A percentile compares a stretch with the other conserved stretches of the same genome.
These are phyloP conservation scores for Ruellia speciosa DNA, from an alignment of 305 asterid genomes.

Conservation along the genomic window DNA sequence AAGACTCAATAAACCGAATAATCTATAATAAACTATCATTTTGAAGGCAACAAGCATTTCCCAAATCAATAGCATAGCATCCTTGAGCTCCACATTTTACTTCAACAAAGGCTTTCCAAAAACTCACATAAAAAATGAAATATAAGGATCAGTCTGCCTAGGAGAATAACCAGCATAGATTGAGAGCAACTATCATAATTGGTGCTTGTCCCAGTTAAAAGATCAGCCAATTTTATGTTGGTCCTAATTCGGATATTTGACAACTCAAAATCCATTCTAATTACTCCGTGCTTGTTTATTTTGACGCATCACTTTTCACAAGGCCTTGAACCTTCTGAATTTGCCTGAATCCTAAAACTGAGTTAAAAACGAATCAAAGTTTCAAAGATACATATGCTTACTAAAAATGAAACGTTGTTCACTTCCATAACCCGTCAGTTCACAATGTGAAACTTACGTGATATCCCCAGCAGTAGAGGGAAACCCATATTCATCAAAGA, in stretches of 20 bases:
- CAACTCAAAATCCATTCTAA: too few relatives aligned
- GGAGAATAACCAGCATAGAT: too few relatives aligned
- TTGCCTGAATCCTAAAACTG: too few relatives aligned
- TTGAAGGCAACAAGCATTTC: neutral
- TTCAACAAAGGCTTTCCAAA: neutral
- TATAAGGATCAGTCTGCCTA: neutral
- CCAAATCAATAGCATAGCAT: neutral
- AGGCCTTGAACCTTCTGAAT: too few relatives aligned
- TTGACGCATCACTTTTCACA: too few relatives aligned
- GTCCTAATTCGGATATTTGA: neutral
- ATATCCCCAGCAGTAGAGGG: conserved; percentile 99
- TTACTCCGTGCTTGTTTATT: too few relatives aligned
- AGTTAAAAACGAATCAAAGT: neutral
- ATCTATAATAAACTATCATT: neutral
- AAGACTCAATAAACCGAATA: too few relatives aligned
- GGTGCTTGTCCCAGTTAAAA: neutral
- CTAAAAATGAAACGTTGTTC: neutral
- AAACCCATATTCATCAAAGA: conserved; percentile 98
- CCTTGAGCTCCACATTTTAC: neutral
- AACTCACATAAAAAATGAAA: too few relatives aligned
- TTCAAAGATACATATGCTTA: neutral
- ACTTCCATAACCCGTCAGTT: conserved; percentile 3
- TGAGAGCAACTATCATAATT: too few relatives aligned
- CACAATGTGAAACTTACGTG: conserved; percentile 53
- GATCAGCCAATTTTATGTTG: neutral